A percentile compares a stretch with the other conserved stretches of the same genome.
phyloP scores from a whole-genome alignment of 225 moss, liverwort and hornwort genomes.

The Antitrichia curtipendula region DNA sequence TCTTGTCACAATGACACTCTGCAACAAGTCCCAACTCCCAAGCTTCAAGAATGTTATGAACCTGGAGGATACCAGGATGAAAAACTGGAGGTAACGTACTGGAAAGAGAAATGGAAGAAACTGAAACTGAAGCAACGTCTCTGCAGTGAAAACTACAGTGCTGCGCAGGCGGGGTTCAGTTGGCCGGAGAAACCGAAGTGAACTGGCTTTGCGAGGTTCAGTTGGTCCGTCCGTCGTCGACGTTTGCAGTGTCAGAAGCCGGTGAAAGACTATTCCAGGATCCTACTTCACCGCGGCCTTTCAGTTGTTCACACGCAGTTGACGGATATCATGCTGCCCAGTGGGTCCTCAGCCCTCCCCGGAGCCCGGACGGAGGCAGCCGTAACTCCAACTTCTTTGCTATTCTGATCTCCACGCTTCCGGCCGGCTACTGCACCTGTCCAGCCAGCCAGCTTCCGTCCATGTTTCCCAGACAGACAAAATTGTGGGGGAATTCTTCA shows the following conservation, averaged over 20 bases:
- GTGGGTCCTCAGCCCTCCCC: background rate
- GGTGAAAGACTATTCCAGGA: background rate
- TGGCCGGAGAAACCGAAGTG: background rate
- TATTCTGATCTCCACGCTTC: background rate
- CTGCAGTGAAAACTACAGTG: background rate
- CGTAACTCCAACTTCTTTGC: background rate
- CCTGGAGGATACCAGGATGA: background rate
- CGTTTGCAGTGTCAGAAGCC: background rate
- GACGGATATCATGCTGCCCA: background rate
- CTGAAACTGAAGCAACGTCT: background rate
- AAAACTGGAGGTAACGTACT: background rate
- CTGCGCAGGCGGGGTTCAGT: background rate
- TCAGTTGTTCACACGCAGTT: background rate
- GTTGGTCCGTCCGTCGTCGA: background rate
- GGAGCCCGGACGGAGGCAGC: background rate
- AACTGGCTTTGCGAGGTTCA: background rate
- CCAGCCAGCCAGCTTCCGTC: background rate
- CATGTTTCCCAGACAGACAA: background rate
- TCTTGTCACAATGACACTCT: background rate
- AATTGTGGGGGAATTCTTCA: background rate
- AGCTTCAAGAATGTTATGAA: background rate
- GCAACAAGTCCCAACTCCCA: background rate
- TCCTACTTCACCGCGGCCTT: background rate
- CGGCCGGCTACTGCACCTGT: background rate
- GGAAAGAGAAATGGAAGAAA: background rate